These are phyloP conservation scores for Pleurozium schreberi DNA, from an alignment of 225 moss, liverwort and hornwort species.

Conservation along the genomic window DNA sequence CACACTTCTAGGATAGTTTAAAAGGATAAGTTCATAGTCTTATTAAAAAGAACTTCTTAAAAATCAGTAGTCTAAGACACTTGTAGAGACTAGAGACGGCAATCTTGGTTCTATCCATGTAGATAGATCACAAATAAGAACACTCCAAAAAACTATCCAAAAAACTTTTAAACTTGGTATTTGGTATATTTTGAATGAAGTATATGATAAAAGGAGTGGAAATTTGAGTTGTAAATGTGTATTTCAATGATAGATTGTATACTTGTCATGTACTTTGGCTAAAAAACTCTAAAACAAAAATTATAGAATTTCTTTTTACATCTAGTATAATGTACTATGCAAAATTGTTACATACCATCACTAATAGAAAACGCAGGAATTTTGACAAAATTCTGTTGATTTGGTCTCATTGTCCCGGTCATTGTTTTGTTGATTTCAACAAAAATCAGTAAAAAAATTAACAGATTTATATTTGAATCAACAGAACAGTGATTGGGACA, in stretches of 20 bases:
- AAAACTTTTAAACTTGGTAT: neutral
- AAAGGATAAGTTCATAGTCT: too few species aligned
- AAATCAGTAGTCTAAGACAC: neutral
- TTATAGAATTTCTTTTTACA: too few species aligned
- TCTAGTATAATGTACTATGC: neutral
- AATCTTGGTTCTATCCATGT: neutral
- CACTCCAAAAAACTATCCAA: accelerated
- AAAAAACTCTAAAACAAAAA: neutral
- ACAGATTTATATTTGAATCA: too few species aligned
- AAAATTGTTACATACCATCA: neutral
- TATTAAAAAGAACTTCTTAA: accelerated
- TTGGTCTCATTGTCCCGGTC: too few species aligned
- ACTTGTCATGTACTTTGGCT: neutral
- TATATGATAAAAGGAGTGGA: too few species aligned
- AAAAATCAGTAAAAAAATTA: too few species aligned
- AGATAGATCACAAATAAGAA: neutral
- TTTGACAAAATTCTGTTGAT: too few species aligned
- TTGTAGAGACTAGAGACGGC: neutral
- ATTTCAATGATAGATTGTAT: neutral
- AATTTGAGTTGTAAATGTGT: neutral
- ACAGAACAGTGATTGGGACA: too few species aligned
- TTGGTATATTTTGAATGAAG: too few species aligned
- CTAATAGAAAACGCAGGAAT: too few species aligned
- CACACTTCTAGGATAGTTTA: neutral
- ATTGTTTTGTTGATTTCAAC: too few species aligned